These are phyloP conservation scores for Globisporangium acanthophoron DNA, from an alignment of 352 stramenopile species.

Conservation along the genomic window DNA sequence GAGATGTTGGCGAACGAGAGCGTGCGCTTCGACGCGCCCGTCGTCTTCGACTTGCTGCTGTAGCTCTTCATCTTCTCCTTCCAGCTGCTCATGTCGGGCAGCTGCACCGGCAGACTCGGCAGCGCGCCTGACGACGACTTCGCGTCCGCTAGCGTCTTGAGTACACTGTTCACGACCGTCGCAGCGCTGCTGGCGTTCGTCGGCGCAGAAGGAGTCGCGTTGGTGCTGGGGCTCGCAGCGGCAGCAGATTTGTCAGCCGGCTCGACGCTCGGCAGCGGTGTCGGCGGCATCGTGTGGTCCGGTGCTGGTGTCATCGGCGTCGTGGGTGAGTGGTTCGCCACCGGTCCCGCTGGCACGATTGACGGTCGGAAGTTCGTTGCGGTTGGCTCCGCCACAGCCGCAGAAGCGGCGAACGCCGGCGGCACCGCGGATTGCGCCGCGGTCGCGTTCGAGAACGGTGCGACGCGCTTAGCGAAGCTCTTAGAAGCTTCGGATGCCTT, in stretches of 20 bases:
- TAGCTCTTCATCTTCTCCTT: constrained; percentile 45
- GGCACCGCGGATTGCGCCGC: constrained; percentile 2
- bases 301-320: constrained; percentile 32
- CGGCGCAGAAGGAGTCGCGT: background rate
- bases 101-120: constrained; percentile 17
- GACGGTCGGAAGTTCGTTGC: constrained; percentile 8
- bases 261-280: constrained; percentile 18
- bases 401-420: background rate
- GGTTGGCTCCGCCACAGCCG: background rate
- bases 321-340: constrained; percentile 15
- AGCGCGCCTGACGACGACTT: constrained; percentile 19
- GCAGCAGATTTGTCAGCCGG: background rate
- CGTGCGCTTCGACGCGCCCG: constrained; percentile 25
- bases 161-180: constrained; percentile 26
- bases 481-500: background rate
- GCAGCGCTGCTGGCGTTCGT: constrained; percentile 1
- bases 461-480: constrained; percentile 16
- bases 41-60: constrained; percentile 14
- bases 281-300: constrained; percentile 24
- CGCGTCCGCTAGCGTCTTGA: constrained; percentile 28
- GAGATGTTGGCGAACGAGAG: constrained; percentile 40
- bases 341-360: constrained; percentile 2
- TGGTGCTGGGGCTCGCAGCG: background rate
- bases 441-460: constrained; percentile 5
- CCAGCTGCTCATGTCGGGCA: constrained; percentile 34